Evolutionary conservation across 768 basidiomycete genomes (phyloP), one percentile per base, ranked within the genome.

Genomic region (Suillus discolor): DNA sequence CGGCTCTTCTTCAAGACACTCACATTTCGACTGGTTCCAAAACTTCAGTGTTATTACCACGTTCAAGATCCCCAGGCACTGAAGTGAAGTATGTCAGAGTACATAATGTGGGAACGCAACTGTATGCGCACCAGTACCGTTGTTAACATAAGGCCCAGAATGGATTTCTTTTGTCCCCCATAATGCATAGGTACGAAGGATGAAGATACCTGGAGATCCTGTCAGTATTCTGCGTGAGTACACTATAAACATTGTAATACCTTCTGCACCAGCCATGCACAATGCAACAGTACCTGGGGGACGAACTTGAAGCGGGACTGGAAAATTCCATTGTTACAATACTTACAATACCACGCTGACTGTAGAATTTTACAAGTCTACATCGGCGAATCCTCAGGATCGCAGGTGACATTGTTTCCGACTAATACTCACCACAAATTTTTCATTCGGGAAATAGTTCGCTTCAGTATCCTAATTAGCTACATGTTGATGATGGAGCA

Each of bases 161-260:
- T 55, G 5, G 31, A 55, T 55, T 20, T 55, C 31, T 55, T 55
- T 9, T 20, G 9, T 55, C n/a, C 54, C 31, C 54, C 54, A 55
- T 34, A 55, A 55, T 34, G 31, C 54, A n/a, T 55, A 55, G 15
- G 54, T 55, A 28, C 54, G 54, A 55, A 55, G 54, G 54, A 20
- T 1, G 20, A 55, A 55, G 31, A 55, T 55, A 55, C 54, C 54
- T 55, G 54, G 5, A 34, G 18, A 12, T 55, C 31, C 11, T 31
- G 20, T 55, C 5, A 55, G 54, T 12, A n/a, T 6, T 34, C 54
- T 6, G 18, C 54, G 11, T 55, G 5, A 6, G 20, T 55, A 34
- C 54, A 34, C 31, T 20, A 20, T 34, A 12, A 6, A 34, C n/a
- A n/a, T n/a, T 20, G 18, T 34, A n/a, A 55, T 34, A 55, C 54